phyloP scores from a whole-genome alignment of 495 filamentous ascomycete genomes.

The Venustampulla echinocandica region DNA sequence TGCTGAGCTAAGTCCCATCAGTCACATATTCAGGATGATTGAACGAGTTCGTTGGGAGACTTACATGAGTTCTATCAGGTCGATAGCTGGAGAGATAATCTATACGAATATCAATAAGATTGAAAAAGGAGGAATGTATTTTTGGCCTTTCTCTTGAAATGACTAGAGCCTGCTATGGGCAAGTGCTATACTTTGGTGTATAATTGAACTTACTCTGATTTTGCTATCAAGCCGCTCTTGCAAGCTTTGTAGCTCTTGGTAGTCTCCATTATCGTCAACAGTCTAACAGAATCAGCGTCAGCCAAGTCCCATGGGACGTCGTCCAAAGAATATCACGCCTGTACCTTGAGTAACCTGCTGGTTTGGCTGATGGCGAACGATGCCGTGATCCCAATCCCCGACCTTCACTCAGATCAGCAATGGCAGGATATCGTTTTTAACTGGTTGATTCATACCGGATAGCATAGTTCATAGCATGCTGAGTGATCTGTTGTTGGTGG shows the following conservation, averaged over 20 bases:
- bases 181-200: background rate
- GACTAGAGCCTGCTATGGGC: background rate
- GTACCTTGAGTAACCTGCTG: constrained; percentile 67
- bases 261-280: constrained; percentile 56
- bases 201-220: constrained; percentile 53
- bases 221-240: constrained; percentile 75
- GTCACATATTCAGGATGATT: constrained; percentile 8
- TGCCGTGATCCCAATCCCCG: constrained; percentile 83
- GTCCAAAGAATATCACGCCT: constrained; percentile 2
- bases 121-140: no score
- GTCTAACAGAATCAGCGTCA: constrained; percentile 36
- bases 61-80: constrained; percentile 88
- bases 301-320: background rate
- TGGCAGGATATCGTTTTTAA: background rate
- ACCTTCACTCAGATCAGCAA: constrained; percentile 37
- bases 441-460: constrained; percentile 42
- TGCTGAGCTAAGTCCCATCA: constrained; percentile 49
- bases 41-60: constrained; percentile 15
- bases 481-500: constrained; percentile 48
- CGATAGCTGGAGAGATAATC: constrained; percentile 88
- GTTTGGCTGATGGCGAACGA: constrained; percentile 79
- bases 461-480: constrained; percentile 88
- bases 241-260: constrained; percentile 57
- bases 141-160: no score
- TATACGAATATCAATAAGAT: constrained; percentile 24